Base-by-base conservation (phyloP, 345 rosid species). In the Hibiscus mutabilis region DNA sequence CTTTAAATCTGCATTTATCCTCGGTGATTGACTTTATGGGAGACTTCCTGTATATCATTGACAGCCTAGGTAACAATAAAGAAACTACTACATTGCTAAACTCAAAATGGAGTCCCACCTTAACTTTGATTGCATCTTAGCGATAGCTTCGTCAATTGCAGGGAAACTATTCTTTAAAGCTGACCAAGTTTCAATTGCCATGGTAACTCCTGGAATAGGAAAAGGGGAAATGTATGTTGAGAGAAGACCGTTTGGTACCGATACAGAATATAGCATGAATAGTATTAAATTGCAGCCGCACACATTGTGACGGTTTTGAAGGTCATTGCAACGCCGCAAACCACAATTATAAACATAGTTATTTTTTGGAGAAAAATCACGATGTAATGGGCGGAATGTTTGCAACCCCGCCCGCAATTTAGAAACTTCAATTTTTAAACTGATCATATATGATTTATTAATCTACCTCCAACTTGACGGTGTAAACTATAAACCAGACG, bases 61-160 rank as follows among this genome's bases (percentile, higher is more conserved):
- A 67, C 29, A 35, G 11, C 47, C 49, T 13, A 13, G 46, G 35
- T 52, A 62, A 64, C 68, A 21, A 10, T 29, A 74, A 60, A 56
- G 19, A 73, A 21, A 64, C 51, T 49, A 68, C 21, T 61, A 21
- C 16, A 40, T 58, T 8, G 40, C 59, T 44, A 16, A 44, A 61
- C 11, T 57, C 46, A 29, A n/a, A 24, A 47, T 66, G 44, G 37
- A 66, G 19, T 60, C 84, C 83, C 77, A 91, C 98, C 85, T 85
- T 62, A 75, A 25, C 42, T 79, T 87, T 15, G 89, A 77, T 71
- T 87, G 77, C 84, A 86, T 73, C 69, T 82, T 81, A 61, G 46
- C 24, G 53, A 91, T 71, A 33, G 85, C 90, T 64, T 80, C 92
- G 55, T 91, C 87, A 73, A 89, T 84, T 11, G 87, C 81, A 73